Evolutionary conservation across 805 yeast species (phyloP), one percentile per base, ranked within the genome.

Genomic region (Starmerella vitae): DNA sequence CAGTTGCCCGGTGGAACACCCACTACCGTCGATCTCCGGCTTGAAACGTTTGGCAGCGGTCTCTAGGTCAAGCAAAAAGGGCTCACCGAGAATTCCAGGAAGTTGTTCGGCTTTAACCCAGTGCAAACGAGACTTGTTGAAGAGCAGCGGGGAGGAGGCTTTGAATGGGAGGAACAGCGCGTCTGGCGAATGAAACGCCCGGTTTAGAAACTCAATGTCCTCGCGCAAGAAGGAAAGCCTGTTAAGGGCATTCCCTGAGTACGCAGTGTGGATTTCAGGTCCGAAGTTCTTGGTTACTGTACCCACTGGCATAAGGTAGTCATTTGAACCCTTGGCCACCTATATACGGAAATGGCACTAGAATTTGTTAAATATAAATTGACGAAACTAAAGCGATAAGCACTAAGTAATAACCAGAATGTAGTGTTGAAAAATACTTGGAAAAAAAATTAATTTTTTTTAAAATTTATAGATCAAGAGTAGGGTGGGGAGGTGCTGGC

Each of bases 181-280:
- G 3, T 67, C 56, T 2, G 65, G 61, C 43, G 70, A 71, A 18
- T 45, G 46, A 15, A 71, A 56, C 4, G 75, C 70, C 30, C 54
- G 51, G 35, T 59, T 46, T 25, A 78, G 66, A 48, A 75, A 76
- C 21, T 62, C 67, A 14, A 57, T 33, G 52, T 78, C 72, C 19
- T 71, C 71, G 27, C 88, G 60, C 36, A 78, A 58, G 48, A 76
- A 79, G 14, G 78, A 70, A 5, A 78, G 71, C 41, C 88, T 59
- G 55, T 78, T 76, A 41, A 79, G 60, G 5, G 70, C 72, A 43
- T 65, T 72, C 13, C 67, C 67, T 17, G 73, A 68, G 48, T 64
- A 72, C 44, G 63, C 63, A 19, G 61, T 58, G 34, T 21, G 14
- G 13, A 47, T 37, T 37, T 60, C 64, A 13, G 47, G 41, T 10